These are phyloP conservation scores for Zarea fungicola DNA, from an alignment of 2,329 filamentous ascomycete genomes.

Conservation along the genomic window DNA sequence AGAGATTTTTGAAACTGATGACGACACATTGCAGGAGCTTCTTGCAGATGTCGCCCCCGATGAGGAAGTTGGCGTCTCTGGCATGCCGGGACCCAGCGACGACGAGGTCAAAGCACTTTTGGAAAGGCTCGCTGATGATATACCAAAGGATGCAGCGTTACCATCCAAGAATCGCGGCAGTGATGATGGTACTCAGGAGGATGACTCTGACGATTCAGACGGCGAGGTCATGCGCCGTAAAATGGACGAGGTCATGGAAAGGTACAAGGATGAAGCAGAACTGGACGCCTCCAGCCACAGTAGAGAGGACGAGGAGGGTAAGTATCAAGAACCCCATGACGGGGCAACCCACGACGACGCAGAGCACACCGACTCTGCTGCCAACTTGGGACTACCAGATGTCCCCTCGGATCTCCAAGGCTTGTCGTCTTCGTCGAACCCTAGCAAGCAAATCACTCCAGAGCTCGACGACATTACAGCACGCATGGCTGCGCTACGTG, in stretches of 20 bases:
- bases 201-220: slow-evolving; percentile 41
- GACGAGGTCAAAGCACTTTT: slow-evolving; percentile 32
- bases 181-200: slow-evolving; percentile 12
- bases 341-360: slow-evolving; percentile 20
- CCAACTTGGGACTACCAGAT: slow-evolving; percentile 37
- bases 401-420: slow-evolving; percentile 41
- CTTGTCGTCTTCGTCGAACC: slow-evolving; percentile 23
- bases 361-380: slow-evolving; percentile 13
- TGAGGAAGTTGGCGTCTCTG: slow-evolving; percentile 19
- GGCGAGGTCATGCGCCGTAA: slow-evolving; percentile 42
- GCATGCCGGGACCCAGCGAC: slow-evolving; percentile 21
- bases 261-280: slow-evolving; percentile 41
- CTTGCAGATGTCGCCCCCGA: slow-evolving; percentile 38
- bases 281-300: slow-evolving; percentile 24
- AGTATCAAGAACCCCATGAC: slow-evolving; percentile 13
- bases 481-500: slow-evolving; percentile 47
- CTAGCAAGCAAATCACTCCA: slow-evolving; percentile 17
- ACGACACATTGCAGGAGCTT: slow-evolving; percentile 48
- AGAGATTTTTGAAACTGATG: slow-evolving; percentile 41
- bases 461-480: slow-evolving; percentile 42
- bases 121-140: slow-evolving; percentile 30
- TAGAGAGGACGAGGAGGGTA: not conserved
- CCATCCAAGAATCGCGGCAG: not conserved
- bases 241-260: slow-evolving; percentile 40
- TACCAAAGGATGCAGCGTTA: slow-evolving; percentile 23